Evolutionary conservation across 352 stramenopile genomes (phyloP), one percentile per base, ranked within the genome.

Genomic region (Phytophthora meadii): DNA sequence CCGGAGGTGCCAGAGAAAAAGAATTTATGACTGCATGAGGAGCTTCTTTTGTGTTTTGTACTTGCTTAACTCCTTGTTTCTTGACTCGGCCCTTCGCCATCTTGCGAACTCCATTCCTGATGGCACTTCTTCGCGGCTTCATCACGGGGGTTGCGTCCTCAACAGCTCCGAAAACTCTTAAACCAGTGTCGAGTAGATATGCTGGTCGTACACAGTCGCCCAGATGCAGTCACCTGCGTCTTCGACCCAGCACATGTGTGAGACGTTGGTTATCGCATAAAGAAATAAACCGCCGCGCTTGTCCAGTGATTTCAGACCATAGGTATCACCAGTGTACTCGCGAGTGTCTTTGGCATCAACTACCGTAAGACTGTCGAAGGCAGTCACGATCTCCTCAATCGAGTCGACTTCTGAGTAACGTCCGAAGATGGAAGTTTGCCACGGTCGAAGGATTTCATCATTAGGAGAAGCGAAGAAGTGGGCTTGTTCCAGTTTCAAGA

Each of bases 401-500:
- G 34, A 65, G 52, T 60, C 47, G 12, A 81, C 68, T 15, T 76
- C 51, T 10, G 58, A 65, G 60, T 82, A 85, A 28, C 63, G 61
- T 1, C 73, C 76, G n/a, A 82, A 59, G 36, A 81, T 63, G 40
- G 58, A 70, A 2, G 42, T 65, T 49, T 85, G 65, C 70, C 71
- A 85, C 34, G 73, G 76, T 30, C 70, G 57, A 24, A 82, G 61
- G 8, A 59, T 27, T 6, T 71, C 66, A 41, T 82, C 74, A 3
- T 42, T 32, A 9, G 70, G 54, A 1, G 76, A 85, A 1, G 62
- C 61, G 39, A 85, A 81, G 55, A 82, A 80, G 46, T 77, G 68
- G 3, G 74, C 73, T 25, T 60, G 53, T 22, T 61, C 39, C 25
- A 81, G 41, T 27, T 66, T 76, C n/a, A 70, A 61, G 37, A 77